Evolutionary conservation across 176 grass and related monocot species (phyloP).

Genomic region (Juncus inflexus): DNA sequence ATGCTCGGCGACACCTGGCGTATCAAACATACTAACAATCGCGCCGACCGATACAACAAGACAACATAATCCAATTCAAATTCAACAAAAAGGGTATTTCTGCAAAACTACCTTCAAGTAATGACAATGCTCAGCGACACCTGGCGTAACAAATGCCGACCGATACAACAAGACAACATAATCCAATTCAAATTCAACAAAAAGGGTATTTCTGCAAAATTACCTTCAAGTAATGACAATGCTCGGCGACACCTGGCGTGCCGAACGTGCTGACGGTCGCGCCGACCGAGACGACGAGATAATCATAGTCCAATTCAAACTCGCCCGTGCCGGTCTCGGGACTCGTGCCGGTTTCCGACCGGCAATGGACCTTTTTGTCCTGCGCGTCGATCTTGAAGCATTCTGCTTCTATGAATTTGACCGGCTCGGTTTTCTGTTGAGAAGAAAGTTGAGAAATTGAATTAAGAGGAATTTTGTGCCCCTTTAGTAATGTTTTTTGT

Average conservation of each 20-base stretch:
- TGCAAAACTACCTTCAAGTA: slow-evolving; percentile 70
- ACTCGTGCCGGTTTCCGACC: slow-evolving; percentile 63
- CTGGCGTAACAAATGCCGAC: slow-evolving; percentile 94
- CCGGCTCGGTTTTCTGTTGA: slow-evolving; percentile 54
- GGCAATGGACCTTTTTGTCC: slow-evolving; percentile 58
- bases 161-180: slow-evolving; percentile 80
- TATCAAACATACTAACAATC: too few relatives aligned
- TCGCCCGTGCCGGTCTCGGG: slow-evolving; percentile 67
- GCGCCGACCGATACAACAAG: slow-evolving; percentile 86
- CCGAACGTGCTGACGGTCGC: slow-evolving; percentile 80
- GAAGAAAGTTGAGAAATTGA: neutral
- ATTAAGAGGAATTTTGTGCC: neutral
- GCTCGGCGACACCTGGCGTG: slow-evolving; percentile 76
- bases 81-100: slow-evolving; percentile 26
- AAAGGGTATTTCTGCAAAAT: slow-evolving; percentile 2
- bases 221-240: slow-evolving; percentile 94
- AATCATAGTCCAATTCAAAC: slow-evolving; percentile 85
- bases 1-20: slow-evolving; percentile 72
- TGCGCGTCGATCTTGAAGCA: slow-evolving; percentile 83
- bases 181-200: slow-evolving; percentile 63
- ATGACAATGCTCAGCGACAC: slow-evolving; percentile 70
- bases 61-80: slow-evolving; percentile 80
- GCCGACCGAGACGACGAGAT: slow-evolving; percentile 76
- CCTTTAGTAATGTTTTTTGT: neutral
- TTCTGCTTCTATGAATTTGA: slow-evolving; percentile 78